These are phyloP conservation scores for Penicillium cosmopolitanum DNA, from an alignment of 495 filamentous ascomycete species.

Conservation along the genomic window DNA sequence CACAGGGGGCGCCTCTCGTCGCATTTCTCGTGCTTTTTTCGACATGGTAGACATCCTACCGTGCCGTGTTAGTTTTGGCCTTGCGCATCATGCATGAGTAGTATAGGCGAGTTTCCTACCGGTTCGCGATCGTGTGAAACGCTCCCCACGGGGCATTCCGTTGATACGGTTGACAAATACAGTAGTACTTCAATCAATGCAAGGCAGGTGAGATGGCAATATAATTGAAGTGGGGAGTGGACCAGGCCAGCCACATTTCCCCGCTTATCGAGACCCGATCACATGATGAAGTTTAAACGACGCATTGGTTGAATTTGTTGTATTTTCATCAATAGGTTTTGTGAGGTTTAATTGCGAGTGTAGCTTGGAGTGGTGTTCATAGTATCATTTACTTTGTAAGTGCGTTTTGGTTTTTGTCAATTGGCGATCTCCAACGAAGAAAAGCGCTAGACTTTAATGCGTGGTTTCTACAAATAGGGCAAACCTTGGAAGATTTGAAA, in stretches of 20 bases:
- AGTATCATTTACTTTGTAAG: too few relatives aligned
- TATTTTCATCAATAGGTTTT: too few relatives aligned
- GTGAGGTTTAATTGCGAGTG: too few relatives aligned
- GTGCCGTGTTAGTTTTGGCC: slow-evolving; percentile 7
- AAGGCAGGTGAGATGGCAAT: too few relatives aligned
- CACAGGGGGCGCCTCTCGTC: slow-evolving; percentile 29
- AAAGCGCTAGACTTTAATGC: too few relatives aligned
- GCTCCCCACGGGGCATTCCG: slow-evolving; percentile 25
- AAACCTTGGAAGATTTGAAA: too few relatives aligned
- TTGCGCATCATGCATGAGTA: not conserved
- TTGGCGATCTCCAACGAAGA: too few relatives aligned
- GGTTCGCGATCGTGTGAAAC: slow-evolving; percentile 26
- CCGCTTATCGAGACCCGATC: not conserved
- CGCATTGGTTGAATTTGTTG: too few relatives aligned
- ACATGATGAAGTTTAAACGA: slow-evolving; percentile 1
- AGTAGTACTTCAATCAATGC: not conserved
- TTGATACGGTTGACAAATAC: not conserved
- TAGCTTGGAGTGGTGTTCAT: too few relatives aligned
- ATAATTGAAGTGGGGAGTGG: not conserved
- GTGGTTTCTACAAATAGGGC: too few relatives aligned
- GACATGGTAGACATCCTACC: slow-evolving; percentile 31
- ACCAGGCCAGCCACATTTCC: not conserved
- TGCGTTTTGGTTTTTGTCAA: too few relatives aligned
- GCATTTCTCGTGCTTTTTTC: slow-evolving; percentile 32
- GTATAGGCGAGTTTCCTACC: slow-evolving; percentile 15